Conservation (phyloP, 2,329 filamentous ascomycete species). For the Lizonia empirigonia region DNA sequence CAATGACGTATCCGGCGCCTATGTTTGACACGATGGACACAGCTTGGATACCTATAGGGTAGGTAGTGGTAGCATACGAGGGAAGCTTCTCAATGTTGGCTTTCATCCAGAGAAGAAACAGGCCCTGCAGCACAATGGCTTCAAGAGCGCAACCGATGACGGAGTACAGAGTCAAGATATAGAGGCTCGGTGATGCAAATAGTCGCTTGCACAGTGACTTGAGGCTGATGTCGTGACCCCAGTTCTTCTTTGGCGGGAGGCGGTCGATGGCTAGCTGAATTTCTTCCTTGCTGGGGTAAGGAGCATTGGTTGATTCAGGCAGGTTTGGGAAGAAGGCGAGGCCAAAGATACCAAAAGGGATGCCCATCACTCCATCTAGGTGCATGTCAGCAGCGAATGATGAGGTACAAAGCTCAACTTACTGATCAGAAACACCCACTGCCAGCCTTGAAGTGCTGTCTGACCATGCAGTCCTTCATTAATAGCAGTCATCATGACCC, state of each 20-base stretch:
- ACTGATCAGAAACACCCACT: slow-evolving; percentile 41
- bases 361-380: slow-evolving; percentile 37
- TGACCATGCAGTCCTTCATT: slow-evolving; percentile 31
- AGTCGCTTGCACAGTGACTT: slow-evolving; percentile 31
- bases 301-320: slow-evolving; percentile 31
- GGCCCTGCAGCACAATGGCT: slow-evolving; percentile 38
- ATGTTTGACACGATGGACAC: slow-evolving; percentile 60
- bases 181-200: slow-evolving; percentile 38
- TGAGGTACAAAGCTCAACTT: not conserved
- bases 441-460: slow-evolving; percentile 33
- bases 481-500: slow-evolving; percentile 44
- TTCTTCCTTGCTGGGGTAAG: slow-evolving; percentile 34
- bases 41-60: slow-evolving; percentile 62
- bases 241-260: slow-evolving; percentile 32
- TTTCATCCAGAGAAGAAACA: slow-evolving; percentile 37
- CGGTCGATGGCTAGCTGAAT: slow-evolving; percentile 34
- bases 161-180: slow-evolving; percentile 50
- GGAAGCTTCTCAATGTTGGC: slow-evolving; percentile 30
- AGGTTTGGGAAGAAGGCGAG: slow-evolving; percentile 37
- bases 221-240: slow-evolving; percentile 33
- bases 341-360: slow-evolving; percentile 39
- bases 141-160: slow-evolving; percentile 46
- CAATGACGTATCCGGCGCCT: slow-evolving; percentile 47
- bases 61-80: slow-evolving; percentile 61
- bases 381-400: slow-evolving; percentile 4